phyloP scores from a whole-genome alignment of 352 stramenopile species.

The Phytophthora agathidicida region DNA sequence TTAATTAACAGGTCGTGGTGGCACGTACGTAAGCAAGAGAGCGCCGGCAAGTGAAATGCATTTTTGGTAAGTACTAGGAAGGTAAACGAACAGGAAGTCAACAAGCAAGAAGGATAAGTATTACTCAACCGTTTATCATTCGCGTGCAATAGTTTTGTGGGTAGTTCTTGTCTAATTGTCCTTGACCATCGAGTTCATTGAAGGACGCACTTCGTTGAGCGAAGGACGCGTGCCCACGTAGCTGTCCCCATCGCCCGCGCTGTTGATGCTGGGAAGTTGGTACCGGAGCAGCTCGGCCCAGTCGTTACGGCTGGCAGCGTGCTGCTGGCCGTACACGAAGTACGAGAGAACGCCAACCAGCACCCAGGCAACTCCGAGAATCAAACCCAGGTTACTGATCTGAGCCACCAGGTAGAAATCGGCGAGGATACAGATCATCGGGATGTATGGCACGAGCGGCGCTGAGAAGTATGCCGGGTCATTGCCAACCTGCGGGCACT shows the following conservation, averaged over 20 bases:
- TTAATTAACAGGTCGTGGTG: slow-evolving; percentile 11
- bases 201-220: slow-evolving; percentile 54
- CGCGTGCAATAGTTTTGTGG: slow-evolving; percentile 7
- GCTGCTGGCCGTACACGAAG: slow-evolving; percentile 51
- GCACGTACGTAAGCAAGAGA: background rate
- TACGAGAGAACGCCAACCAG: slow-evolving; percentile 47
- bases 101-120: slow-evolving; percentile 23
- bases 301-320: slow-evolving; percentile 43
- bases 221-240: slow-evolving; percentile 39
- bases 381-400: slow-evolving; percentile 45
- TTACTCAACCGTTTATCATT: slow-evolving; percentile 24
- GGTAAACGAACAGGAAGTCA: slow-evolving; percentile 7
- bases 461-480: slow-evolving; percentile 40
- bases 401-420: slow-evolving; percentile 61
- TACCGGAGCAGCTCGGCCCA: slow-evolving; percentile 48
- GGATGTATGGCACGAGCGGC: slow-evolving; percentile 53
- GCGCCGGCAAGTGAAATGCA: too few species aligned
- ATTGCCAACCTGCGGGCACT: slow-evolving; percentile 44
- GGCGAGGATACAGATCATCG: slow-evolving; percentile 46
- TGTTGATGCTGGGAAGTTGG: slow-evolving; percentile 33
- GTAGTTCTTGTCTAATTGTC: slow-evolving; percentile 22
- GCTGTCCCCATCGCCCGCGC: slow-evolving; percentile 33
- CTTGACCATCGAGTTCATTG: slow-evolving; percentile 50
- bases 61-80: slow-evolving; percentile 18
- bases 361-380: slow-evolving; percentile 45